Conservation (phyloP, 768 basidiomycete genomes). For the Suillus sp. region DNA sequence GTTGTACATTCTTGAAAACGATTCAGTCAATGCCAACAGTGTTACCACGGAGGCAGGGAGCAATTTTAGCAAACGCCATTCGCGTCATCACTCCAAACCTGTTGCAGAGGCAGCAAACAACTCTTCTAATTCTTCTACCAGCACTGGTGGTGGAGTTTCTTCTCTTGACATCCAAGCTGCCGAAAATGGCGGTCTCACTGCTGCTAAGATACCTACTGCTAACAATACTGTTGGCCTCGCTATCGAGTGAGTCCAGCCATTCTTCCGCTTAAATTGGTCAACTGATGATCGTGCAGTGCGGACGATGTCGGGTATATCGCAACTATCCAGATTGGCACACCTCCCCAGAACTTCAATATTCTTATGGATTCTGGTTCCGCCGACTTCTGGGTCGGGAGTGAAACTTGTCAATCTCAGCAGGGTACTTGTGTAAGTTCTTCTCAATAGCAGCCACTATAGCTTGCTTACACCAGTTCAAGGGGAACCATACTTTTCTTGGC, state of each 20-base stretch:
- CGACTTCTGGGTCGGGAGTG: conserved; percentile 66
- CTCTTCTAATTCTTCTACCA: conserved; percentile 22
- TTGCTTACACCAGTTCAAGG: conserved; percentile 39
- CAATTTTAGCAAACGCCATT: conserved; percentile 13
- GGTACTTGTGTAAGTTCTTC: conserved; percentile 43
- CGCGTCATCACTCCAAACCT: conserved; percentile 13
- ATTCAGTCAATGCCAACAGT: conserved; percentile 9
- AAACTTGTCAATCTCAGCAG: conserved; percentile 48
- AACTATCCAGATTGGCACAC: conserved; percentile 67
- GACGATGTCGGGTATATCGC: conserved; percentile 61
- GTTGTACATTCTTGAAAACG: conserved; percentile 39
- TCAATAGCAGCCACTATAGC: neutral
- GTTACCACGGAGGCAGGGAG: conserved; percentile 11
- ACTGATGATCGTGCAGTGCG: conserved; percentile 32
- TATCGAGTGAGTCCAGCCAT: conserved; percentile 55
- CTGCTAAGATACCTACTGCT: conserved; percentile 42
- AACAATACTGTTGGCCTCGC: conserved; percentile 64
- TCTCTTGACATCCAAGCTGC: conserved; percentile 40
- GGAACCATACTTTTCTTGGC: conserved; percentile 70
- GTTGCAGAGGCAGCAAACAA: conserved; percentile 13
- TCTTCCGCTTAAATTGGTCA: conserved; percentile 4
- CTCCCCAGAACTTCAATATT: conserved; percentile 54
- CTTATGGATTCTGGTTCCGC: conserved; percentile 75
- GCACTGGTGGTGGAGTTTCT: conserved; percentile 35
- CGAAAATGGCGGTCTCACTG: conserved; percentile 41